Percentiles rank a stretch among this genome's conserved stretches.
Conservation (phyloP, 352 stramenopile genomes). For the Phytophthora kernoviae region DNA sequence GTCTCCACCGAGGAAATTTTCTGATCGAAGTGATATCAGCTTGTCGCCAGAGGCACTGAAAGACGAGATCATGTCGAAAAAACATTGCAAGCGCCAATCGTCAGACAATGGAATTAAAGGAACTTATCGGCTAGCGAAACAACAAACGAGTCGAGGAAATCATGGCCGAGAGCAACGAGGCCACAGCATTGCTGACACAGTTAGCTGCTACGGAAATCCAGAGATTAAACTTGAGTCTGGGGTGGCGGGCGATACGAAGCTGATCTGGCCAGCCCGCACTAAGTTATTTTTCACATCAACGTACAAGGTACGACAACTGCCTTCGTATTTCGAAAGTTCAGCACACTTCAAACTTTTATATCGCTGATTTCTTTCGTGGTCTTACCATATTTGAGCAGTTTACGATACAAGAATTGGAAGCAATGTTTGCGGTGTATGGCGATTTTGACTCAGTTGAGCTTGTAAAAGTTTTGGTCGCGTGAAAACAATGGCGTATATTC, state of each 20-base stretch:
- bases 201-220: constrained; percentile 17
- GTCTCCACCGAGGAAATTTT: constrained; percentile 24
- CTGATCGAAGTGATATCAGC: constrained; percentile 26
- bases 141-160: constrained; percentile 40
- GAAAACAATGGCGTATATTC: constrained; percentile 88
- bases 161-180: constrained; percentile 8
- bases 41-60: constrained; percentile 24
- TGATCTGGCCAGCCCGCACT: constrained; percentile 16
- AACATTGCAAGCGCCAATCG: constrained; percentile 56
- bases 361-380: constrained; percentile 4
- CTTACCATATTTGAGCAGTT: constrained; percentile 46
- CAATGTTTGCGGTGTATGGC: constrained; percentile 84
- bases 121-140: constrained; percentile 40
- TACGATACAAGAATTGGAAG: constrained; percentile 75
- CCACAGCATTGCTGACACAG: constrained; percentile 9
- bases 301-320: constrained; percentile 49
- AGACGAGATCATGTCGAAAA: constrained; percentile 39
- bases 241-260: constrained; percentile 4
- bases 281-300: constrained; percentile 80
- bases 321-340: too few relatives aligned
- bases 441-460: constrained; percentile 73
- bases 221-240: constrained; percentile 26
- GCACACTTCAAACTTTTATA: neutral
- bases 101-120: constrained; percentile 44
- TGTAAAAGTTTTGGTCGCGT: constrained; percentile 79